Conservation (phyloP, 2,329 filamentous ascomycete genomes). For the Sclerotinia glacialis region DNA sequence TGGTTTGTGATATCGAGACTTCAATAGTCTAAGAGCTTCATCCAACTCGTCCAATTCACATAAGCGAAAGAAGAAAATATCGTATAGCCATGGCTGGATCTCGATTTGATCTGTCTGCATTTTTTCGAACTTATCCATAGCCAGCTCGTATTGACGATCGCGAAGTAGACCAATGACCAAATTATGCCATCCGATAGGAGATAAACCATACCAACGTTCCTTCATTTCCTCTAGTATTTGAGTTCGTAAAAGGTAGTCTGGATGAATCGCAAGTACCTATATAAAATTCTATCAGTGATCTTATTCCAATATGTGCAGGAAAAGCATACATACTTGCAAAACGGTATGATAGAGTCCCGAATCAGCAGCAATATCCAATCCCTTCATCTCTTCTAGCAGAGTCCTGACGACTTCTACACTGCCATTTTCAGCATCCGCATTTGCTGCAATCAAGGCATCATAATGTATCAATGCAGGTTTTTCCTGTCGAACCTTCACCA, state of each 20-base stretch:
- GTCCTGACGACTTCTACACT: conserved; percentile 60
- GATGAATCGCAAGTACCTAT: conserved; percentile 73
- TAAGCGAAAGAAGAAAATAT: conserved; percentile 72
- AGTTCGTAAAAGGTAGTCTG: conserved; percentile 74
- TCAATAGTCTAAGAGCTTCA: conserved; percentile 69
- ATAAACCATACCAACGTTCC: conserved; percentile 65
- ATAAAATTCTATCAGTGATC: background rate
- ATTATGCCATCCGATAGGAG: conserved; percentile 60
- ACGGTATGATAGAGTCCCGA: conserved; percentile 67
- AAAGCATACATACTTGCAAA: conserved; percentile 53
- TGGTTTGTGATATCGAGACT: conserved; percentile 48
- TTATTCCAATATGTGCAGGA: conserved; percentile 1
- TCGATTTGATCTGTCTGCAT: conserved; percentile 56
- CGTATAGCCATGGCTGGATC: conserved; percentile 71
- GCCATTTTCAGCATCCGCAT: conserved; percentile 61
- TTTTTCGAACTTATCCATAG: conserved; percentile 65
- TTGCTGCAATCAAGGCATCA: conserved; percentile 70
- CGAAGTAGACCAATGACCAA: conserved; percentile 72
- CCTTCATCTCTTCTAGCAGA: conserved; percentile 71
- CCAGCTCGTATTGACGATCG: conserved; percentile 80
- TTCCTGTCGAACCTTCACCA: conserved; percentile 56
- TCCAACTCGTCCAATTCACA: conserved; percentile 71
- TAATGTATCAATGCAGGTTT: conserved; percentile 61
- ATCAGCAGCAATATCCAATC: conserved; percentile 59
- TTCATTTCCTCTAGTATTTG: conserved; percentile 72